A percentile compares a stretch with the other conserved stretches of the same genome.
Conservation (phyloP, 257 asterid species). For the Linaria vulgaris region DNA sequence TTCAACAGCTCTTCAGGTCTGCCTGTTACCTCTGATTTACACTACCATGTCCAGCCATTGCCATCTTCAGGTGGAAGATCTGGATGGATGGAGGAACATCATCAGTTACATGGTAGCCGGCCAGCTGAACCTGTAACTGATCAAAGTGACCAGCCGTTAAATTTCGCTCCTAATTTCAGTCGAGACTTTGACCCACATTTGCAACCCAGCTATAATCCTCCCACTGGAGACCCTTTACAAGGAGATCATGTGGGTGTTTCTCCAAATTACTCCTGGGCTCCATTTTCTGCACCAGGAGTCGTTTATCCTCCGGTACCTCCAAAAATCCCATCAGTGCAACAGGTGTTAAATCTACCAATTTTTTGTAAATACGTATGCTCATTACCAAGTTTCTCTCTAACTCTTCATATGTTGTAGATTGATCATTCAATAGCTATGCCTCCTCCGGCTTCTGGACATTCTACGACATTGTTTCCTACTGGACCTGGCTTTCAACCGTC, state of each 20-base stretch:
- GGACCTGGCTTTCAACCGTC: constrained; percentile 69
- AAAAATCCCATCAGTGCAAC: constrained; percentile 52
- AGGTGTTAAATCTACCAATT: constrained; percentile 46
- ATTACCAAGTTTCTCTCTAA: constrained; percentile 17
- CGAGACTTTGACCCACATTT: constrained; percentile 46
- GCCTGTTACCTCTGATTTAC: constrained; percentile 44
- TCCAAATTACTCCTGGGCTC: constrained; percentile 66
- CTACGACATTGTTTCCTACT: constrained; percentile 61
- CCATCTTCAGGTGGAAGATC: constrained; percentile 44
- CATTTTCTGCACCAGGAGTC: constrained; percentile 55
- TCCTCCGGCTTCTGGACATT: constrained; percentile 62
- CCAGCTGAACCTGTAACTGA: constrained; percentile 44
- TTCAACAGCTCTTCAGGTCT: constrained; percentile 49
- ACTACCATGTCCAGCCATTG: constrained; percentile 44
- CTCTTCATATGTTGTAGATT: constrained; percentile 45
- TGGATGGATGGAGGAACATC: constrained; percentile 53
- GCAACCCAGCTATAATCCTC: constrained; percentile 42
- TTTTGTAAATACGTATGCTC: constrained; percentile 11
- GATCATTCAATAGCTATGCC: constrained; percentile 60
- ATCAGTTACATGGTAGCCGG: constrained; percentile 38
- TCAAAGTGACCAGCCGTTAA: constrained; percentile 64
- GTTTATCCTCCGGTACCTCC: constrained; percentile 59
- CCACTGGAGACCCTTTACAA: constrained; percentile 50
- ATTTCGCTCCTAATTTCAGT: constrained; percentile 60
- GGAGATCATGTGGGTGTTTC: constrained; percentile 53